A percentile compares a stretch with the other conserved stretches of the same genome.
These are phyloP conservation scores for Diaporthe nobilis DNA, from an alignment of 2,329 filamentous ascomycete genomes.

Conservation along the genomic window DNA sequence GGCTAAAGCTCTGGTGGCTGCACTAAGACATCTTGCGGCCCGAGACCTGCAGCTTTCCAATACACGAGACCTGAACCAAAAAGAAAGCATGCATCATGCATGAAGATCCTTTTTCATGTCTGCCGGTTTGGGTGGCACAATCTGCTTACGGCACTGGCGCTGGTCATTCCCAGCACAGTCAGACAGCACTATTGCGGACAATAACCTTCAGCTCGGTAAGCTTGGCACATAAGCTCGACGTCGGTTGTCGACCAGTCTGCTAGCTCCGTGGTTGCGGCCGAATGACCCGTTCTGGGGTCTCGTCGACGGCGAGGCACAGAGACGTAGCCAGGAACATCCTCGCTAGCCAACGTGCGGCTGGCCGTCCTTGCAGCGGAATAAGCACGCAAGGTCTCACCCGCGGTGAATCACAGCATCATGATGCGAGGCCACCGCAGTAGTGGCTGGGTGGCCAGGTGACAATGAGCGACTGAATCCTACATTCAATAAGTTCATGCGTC, in stretches of 20 bases:
- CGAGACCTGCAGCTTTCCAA: background rate
- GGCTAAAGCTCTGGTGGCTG: constrained; percentile 1
- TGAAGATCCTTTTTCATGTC: constrained; percentile 1
- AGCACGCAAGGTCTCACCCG: constrained; percentile 28
- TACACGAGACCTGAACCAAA: background rate
- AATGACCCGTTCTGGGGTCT: background rate
- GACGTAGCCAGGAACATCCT: constrained; percentile 12
- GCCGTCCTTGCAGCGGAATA: constrained; percentile 20
- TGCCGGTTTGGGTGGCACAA: background rate
- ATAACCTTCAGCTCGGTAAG: constrained; percentile 7
- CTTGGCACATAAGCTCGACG: background rate
- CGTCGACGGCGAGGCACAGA: background rate
- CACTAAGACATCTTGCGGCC: constrained; percentile 1
- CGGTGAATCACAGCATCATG: constrained; percentile 24
- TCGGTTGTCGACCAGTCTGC: background rate
- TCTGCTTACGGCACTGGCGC: constrained; percentile 14
- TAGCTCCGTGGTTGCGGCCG: background rate
- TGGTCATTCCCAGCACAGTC: constrained; percentile 1
- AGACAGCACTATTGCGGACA: constrained; percentile 4
- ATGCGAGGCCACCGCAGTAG: background rate
- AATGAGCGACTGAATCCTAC: background rate
- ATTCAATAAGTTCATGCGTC: background rate
- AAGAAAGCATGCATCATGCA: constrained; percentile 14
- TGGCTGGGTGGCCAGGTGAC: constrained; percentile 10
- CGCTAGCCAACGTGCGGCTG: constrained; percentile 7